Conservation (phyloP, 2,329 filamentous ascomycete species). For the Graphiopsis chlorocephala region DNA sequence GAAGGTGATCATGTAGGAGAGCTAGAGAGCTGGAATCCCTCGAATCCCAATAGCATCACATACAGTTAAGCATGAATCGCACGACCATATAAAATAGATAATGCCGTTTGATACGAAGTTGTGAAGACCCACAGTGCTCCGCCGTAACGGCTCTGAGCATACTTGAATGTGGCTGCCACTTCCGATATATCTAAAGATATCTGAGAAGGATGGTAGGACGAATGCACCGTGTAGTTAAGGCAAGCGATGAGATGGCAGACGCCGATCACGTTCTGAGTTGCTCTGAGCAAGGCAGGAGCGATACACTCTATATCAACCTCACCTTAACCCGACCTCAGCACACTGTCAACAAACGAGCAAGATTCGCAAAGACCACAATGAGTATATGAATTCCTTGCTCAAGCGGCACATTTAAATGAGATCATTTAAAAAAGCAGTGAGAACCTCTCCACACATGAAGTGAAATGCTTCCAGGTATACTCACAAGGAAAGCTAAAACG, state of each 20-base stretch:
- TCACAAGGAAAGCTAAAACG: not conserved
- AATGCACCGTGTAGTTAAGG: no score
- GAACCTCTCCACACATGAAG: no score
- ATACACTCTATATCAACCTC: not conserved
- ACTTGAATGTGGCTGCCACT: no score
- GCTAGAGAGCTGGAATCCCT: not conserved
- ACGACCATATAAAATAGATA: not conserved
- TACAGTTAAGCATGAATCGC: not conserved
- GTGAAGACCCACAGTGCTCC: no score
- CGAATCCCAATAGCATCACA: not conserved
- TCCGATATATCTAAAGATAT: not conserved
- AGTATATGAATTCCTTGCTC: no score
- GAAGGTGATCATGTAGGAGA: not conserved
- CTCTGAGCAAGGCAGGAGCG: not conserved
- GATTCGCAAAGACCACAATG: no score
- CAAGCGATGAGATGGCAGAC: no score
- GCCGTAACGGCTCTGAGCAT: no score
- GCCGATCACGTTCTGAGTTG: not conserved
- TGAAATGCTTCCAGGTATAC: not conserved
- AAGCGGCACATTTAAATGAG: no score
- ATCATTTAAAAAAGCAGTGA: no score
- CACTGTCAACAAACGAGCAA: not conserved
- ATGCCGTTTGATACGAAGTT: not conserved
- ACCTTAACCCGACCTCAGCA: not conserved
- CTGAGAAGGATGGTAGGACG: not conserved